A percentile compares a stretch with the other conserved stretches of the same genome.
These are phyloP conservation scores for Populus simonii DNA, from an alignment of 345 rosid genomes.

Conservation along the genomic window DNA sequence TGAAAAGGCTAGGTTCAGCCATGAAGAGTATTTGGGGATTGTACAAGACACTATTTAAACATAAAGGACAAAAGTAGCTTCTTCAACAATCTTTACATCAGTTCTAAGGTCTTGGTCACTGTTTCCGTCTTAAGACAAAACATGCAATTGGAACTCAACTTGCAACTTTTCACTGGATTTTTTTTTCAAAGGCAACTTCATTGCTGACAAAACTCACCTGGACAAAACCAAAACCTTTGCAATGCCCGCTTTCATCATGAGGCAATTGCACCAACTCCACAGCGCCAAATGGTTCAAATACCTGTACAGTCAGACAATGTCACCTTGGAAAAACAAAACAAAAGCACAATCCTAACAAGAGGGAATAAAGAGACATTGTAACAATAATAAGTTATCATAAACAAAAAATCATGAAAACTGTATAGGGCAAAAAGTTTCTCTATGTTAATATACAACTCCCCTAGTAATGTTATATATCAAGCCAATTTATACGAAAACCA, in stretches of 20 bases:
- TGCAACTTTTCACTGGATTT: neutral
- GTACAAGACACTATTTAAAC: neutral
- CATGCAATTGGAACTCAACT: neutral
- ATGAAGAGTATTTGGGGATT: neutral
- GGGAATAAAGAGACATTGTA: neutral
- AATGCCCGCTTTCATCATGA: constrained; percentile 75
- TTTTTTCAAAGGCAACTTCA: neutral
- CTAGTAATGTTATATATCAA: neutral
- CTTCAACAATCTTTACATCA: neutral
- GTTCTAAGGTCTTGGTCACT: neutral
- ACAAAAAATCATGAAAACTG: neutral
- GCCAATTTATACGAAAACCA: neutral
- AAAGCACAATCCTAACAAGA: neutral
- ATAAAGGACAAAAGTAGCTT: neutral
- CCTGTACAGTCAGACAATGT: constrained; percentile 43
- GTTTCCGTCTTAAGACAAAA: neutral
- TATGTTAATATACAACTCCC: neutral
- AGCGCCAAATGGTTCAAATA: constrained; percentile 87
- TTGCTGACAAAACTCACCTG: constrained; percentile 51
- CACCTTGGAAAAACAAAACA: neutral
- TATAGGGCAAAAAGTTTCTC: neutral
- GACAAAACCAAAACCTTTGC: constrained; percentile 97
- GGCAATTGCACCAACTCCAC: constrained; percentile 98
- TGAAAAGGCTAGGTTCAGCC: neutral
- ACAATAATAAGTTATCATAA: neutral